Conservation (phyloP, 1,284 basidiomycete species). For the Lentinula novae-zelandiae region DNA sequence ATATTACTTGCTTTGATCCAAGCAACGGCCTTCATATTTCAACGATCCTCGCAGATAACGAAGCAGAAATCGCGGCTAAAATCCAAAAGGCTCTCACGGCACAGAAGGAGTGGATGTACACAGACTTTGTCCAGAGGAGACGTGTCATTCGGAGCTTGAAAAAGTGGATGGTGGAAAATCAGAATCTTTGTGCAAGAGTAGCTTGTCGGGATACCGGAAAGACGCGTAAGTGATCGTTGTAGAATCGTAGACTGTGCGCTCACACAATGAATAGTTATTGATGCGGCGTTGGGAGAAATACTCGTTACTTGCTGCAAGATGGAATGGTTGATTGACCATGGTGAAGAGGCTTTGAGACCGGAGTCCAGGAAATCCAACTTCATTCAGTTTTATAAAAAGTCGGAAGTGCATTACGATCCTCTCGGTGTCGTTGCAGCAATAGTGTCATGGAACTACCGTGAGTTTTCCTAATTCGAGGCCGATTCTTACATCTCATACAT, state of each 20-base stretch:
- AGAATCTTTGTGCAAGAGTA: slow-evolving; percentile 83
- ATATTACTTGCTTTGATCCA: slow-evolving; percentile 90
- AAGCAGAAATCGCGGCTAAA: slow-evolving; percentile 71
- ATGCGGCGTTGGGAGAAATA: slow-evolving; percentile 88
- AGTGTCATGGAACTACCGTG: slow-evolving; percentile 94
- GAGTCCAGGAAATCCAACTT: slow-evolving; percentile 71
- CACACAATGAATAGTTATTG: slow-evolving; percentile 56
- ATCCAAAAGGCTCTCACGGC: slow-evolving; percentile 66
- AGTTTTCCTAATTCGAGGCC: slow-evolving; percentile 25
- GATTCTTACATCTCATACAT: background rate
- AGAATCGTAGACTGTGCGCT: background rate
- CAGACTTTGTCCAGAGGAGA: slow-evolving; percentile 74
- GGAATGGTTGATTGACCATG: slow-evolving; percentile 83
- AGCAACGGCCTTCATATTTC: slow-evolving; percentile 79
- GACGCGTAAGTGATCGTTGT: slow-evolving; percentile 62
- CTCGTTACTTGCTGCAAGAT: slow-evolving; percentile 86
- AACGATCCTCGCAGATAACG: slow-evolving; percentile 66
- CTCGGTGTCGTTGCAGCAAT: slow-evolving; percentile 92
- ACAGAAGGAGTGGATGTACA: slow-evolving; percentile 68
- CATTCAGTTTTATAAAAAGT: slow-evolving; percentile 83
- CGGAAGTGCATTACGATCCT: slow-evolving; percentile 85
- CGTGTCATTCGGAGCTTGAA: slow-evolving; percentile 82
- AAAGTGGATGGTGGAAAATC: slow-evolving; percentile 88
- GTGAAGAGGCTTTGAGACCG: slow-evolving; percentile 70
- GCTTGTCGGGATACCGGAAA: slow-evolving; percentile 95